Percentiles rank a stretch among this genome's conserved stretches.
These are phyloP conservation scores for Nitzschia sp. DNA, from an alignment of 108 stramenopile species.

Conservation along the genomic window DNA sequence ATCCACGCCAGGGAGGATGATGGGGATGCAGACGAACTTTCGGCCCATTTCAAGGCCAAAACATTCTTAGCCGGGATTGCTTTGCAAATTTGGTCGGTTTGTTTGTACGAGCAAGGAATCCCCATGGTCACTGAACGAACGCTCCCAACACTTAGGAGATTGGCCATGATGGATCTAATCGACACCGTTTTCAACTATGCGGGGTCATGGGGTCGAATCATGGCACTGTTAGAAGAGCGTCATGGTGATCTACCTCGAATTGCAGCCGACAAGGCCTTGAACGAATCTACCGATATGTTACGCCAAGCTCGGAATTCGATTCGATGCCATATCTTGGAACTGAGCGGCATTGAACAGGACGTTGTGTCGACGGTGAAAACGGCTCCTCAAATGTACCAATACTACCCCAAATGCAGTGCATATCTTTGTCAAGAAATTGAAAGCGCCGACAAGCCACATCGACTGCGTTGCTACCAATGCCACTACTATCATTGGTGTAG, in stretches of 20 bases:
- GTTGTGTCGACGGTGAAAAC: not conserved
- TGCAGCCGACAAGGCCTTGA: constrained; percentile 21
- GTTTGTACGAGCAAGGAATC: constrained; percentile 30
- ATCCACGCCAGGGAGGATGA: not conserved
- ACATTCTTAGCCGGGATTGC: constrained; percentile 33
- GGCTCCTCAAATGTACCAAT: constrained; percentile 38
- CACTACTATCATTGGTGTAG: constrained; percentile 54
- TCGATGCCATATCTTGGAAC: constrained; percentile 34
- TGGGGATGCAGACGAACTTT: constrained; percentile 12
- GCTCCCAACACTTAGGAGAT: constrained; percentile 32
- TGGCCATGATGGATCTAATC: constrained; percentile 45
- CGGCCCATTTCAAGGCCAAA: constrained; percentile 35
- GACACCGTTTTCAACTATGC: constrained; percentile 45
- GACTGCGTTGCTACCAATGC: constrained; percentile 42
- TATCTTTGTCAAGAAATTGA: constrained; percentile 37
- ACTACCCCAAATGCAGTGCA: constrained; percentile 47
- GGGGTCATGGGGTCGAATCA: constrained; percentile 38
- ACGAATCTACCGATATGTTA: constrained; percentile 25
- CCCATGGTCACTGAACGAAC: constrained; percentile 8
- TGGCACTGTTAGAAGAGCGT: constrained; percentile 28
- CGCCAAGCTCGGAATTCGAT: constrained; percentile 44
- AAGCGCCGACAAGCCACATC: constrained; percentile 37
- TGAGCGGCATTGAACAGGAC: constrained; percentile 18
- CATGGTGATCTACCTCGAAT: constrained; percentile 23
- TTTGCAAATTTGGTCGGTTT: constrained; percentile 34